phyloP scores from a whole-genome alignment of 1,284 basidiomycete genomes.

The Anthracocystis panici-leucophaei region DNA sequence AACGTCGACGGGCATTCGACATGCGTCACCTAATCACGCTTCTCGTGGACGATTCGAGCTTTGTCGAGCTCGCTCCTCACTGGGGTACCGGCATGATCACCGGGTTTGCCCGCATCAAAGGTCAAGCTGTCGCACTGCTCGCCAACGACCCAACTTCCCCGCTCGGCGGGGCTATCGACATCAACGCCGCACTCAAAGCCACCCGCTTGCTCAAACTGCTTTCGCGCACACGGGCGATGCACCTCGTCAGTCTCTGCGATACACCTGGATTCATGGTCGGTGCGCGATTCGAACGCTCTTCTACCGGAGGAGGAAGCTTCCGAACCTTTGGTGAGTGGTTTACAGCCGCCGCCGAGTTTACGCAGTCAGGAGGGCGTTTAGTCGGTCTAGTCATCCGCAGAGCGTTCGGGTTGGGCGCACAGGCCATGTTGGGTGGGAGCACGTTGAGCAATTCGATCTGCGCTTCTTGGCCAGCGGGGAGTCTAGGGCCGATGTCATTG shows the following conservation, averaged over 20 bases:
- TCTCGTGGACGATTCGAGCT: conserved; percentile 46
- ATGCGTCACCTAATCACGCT: conserved; percentile 45
- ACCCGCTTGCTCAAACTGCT: conserved; percentile 49
- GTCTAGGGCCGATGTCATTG: conserved; percentile 47
- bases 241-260: conserved; percentile 51
- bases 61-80: conserved; percentile 41
- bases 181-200: conserved; percentile 46
- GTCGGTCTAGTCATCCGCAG: conserved; percentile 42
- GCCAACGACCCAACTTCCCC: conserved; percentile 48
- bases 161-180: conserved; percentile 56
- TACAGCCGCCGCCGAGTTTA: conserved; percentile 32
- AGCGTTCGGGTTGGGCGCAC: conserved; percentile 55
- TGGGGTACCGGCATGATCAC: conserved; percentile 52
- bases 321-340: conserved; percentile 56
- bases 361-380: conserved; percentile 37
- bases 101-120: conserved; percentile 40
- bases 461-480: conserved; percentile 46
- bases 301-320: conserved; percentile 33
- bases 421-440: conserved; percentile 52
- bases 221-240: conserved; percentile 30
- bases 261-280: conserved; percentile 63
- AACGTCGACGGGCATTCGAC: conserved; percentile 50
- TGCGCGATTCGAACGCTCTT: conserved; percentile 31
- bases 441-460: conserved; percentile 42
- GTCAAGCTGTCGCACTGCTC: conserved; percentile 40